A percentile compares a stretch with the other conserved stretches of the same genome.
phyloP scores from a whole-genome alignment of 1,284 basidiomycete species.

The Gymnopus androsaceus region DNA sequence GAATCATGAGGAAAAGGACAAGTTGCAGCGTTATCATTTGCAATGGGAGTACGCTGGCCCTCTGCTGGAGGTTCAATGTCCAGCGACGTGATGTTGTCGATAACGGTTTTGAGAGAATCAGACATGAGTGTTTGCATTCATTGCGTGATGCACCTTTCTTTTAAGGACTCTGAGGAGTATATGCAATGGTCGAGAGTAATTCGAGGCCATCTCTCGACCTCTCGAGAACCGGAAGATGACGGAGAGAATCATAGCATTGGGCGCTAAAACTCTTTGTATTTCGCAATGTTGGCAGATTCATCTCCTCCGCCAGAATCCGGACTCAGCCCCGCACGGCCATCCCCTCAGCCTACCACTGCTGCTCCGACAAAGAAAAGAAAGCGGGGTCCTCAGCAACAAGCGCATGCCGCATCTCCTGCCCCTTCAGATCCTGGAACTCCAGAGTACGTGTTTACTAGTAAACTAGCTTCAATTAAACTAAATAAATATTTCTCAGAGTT shows the following conservation, averaged over 20 bases:
- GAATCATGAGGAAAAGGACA: neutral
- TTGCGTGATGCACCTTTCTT: too few species aligned
- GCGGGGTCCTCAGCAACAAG: constrained; percentile 29
- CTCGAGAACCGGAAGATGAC: neutral
- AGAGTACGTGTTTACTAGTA: constrained; percentile 34
- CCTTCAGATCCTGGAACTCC: constrained; percentile 44
- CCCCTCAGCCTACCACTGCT: constrained; percentile 12
- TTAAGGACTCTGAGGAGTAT: too few species aligned
- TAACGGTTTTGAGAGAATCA: neutral
- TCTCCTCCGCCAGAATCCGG: constrained; percentile 28
- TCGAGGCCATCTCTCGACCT: neutral
- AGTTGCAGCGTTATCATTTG: neutral
- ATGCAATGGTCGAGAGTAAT: neutral
- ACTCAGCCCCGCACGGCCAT: too few species aligned
- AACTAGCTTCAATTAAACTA: constrained; percentile 14
- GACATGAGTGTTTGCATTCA: too few species aligned
- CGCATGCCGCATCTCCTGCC: constrained; percentile 42
- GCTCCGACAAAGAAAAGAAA: constrained; percentile 42
- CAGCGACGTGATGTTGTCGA: neutral
- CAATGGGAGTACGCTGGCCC: constrained; percentile 7
- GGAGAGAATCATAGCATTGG: neutral
- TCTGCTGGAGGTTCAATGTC: neutral
- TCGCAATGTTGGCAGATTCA: constrained; percentile 26
- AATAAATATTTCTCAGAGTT: constrained; percentile 41
- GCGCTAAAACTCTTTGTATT: neutral